A percentile compares a stretch with the other conserved stretches of the same genome.
Evolutionary conservation across 352 stramenopile species (phyloP).

Genomic region (Phytopythium vexans): DNA sequence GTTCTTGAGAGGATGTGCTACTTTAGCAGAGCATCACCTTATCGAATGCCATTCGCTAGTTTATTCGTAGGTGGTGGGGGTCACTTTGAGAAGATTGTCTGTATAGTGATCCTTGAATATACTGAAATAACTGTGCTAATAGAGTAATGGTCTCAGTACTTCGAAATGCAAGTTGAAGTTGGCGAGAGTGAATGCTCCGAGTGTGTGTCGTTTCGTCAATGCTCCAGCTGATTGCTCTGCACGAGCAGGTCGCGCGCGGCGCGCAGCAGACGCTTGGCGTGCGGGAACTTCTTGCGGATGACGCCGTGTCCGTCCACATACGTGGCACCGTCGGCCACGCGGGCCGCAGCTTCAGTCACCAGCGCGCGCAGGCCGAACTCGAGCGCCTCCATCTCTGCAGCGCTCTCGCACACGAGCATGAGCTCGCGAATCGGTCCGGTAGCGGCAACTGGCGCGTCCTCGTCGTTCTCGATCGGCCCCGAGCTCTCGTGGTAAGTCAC

Average conservation of each 20-base stretch:
- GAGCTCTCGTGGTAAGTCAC: constrained; percentile 26
- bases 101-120: background rate
- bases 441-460: background rate
- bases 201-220: background rate
- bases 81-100: too few relatives aligned
- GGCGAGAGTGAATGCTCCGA: too few relatives aligned
- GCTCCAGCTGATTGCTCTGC: constrained; percentile 3
- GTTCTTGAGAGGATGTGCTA: too few relatives aligned
- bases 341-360: constrained; percentile 32
- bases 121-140: too few relatives aligned
- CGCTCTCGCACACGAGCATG: constrained; percentile 61
- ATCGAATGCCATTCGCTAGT: too few relatives aligned
- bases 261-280: constrained; percentile 59
- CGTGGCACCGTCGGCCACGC: constrained; percentile 39
- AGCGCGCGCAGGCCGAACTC: constrained; percentile 48
- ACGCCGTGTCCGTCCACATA: constrained; percentile 62
- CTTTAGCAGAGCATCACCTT: too few relatives aligned
- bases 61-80: too few relatives aligned
- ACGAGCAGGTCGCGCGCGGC: constrained; percentile 47
- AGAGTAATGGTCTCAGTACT: too few relatives aligned
- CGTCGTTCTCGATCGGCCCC: background rate
- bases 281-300: constrained; percentile 58
- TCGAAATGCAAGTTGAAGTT: too few relatives aligned
- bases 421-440: constrained; percentile 23
- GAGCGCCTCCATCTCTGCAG: constrained; percentile 55